Percentiles rank a stretch among this genome's conserved stretches.
phyloP scores from a whole-genome alignment of 2,329 filamentous ascomycete genomes.

The Colletotrichum sp. region DNA sequence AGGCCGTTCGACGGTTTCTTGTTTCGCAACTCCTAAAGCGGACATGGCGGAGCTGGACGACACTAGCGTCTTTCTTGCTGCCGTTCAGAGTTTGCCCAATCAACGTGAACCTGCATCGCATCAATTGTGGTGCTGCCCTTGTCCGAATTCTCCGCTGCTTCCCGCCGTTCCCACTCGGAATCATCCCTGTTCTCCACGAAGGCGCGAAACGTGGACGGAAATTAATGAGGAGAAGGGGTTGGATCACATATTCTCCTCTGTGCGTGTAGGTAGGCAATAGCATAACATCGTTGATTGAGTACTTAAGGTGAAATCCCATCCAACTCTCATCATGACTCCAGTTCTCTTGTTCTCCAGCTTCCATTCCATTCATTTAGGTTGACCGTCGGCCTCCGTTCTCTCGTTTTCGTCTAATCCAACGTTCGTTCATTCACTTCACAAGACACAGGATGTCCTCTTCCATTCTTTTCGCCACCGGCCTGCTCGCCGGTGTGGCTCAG shows the following conservation, averaged over 20 bases:
- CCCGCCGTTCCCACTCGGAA: background rate
- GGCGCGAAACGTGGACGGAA: background rate
- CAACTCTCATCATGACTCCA: background rate
- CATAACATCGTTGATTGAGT: background rate
- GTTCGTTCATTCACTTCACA: background rate
- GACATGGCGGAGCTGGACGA: background rate
- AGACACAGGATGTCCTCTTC: conserved; percentile 20
- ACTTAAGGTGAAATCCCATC: background rate
- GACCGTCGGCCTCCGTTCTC: background rate
- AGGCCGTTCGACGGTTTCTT: background rate
- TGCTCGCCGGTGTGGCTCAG: conserved; percentile 18
- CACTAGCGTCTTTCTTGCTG: background rate
- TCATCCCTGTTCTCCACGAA: background rate
- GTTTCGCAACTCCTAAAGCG: background rate
- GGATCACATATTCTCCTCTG: background rate
- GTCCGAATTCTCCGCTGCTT: background rate
- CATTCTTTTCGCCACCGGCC: conserved; percentile 15
- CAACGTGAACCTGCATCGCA: background rate
- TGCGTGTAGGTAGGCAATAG: background rate
- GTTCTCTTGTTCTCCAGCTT: background rate
- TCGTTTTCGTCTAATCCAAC: background rate
- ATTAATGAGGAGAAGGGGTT: background rate
- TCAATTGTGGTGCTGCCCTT: background rate
- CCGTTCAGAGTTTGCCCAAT: background rate
- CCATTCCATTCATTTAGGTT: background rate